phyloP scores from a whole-genome alignment of 805 yeast species.

The Candida nonsorbophila region DNA sequence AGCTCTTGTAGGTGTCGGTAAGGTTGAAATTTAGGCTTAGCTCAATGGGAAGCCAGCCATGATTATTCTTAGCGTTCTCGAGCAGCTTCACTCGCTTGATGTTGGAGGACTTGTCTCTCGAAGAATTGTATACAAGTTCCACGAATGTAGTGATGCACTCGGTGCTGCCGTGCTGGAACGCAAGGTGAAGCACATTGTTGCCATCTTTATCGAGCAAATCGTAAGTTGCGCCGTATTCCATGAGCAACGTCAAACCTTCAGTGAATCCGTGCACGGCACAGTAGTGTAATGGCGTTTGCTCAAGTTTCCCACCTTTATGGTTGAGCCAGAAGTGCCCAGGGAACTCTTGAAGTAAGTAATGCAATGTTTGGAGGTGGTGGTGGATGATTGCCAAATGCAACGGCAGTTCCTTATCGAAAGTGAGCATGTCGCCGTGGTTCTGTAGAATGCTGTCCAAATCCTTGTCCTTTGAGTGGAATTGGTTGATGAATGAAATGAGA shows the following conservation, averaged over 20 bases:
- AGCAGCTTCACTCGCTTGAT: conserved; percentile 12
- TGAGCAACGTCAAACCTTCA: conserved; percentile 31
- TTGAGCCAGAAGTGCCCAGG: conserved; percentile 34
- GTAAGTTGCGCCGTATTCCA: conserved; percentile 40
- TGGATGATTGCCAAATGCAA: conserved; percentile 28
- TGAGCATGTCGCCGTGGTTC: conserved; percentile 22
- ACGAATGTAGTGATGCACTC: conserved; percentile 24
- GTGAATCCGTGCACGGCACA: conserved; percentile 29
- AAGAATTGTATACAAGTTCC: conserved; percentile 4
- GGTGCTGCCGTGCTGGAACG: conserved; percentile 31
- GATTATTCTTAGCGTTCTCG: conserved; percentile 17
- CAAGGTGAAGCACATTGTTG: conserved; percentile 33
- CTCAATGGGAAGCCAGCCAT: conserved; percentile 30
- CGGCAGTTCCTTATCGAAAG: conserved; percentile 31
- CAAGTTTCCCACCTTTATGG: conserved; percentile 23
- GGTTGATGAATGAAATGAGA: conserved; percentile 25
- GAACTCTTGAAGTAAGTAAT: conserved; percentile 38
- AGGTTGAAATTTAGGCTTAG: conserved; percentile 25
- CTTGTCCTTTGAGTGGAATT: conserved; percentile 10
- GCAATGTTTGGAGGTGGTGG: conserved; percentile 36
- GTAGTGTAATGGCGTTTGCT: conserved; percentile 34
- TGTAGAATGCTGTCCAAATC: conserved; percentile 11
- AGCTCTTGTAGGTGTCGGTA: conserved; percentile 16
- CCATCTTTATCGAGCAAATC: conserved; percentile 22
- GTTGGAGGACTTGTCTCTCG: conserved; percentile 5